Evolutionary conservation across 83 land plant genomes (phyloP), one percentile per base, ranked within the genome.

Genomic region (Diphasiastrum complanatum): DNA sequence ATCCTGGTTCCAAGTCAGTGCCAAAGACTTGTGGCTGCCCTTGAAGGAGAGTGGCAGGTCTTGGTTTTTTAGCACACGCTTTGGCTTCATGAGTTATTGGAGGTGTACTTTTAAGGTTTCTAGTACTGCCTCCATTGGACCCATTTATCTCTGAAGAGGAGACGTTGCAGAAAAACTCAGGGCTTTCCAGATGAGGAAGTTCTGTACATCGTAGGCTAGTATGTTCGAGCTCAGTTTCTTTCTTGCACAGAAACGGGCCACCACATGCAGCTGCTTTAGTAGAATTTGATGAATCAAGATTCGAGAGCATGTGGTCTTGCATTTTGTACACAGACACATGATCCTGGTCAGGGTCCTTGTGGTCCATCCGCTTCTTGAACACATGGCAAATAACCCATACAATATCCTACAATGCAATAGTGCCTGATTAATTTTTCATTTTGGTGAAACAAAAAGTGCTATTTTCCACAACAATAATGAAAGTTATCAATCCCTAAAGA

Each of bases 361-460:
- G 52, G 8, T 60, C 71, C 22, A 71, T 51, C 55, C 83, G 55
- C 60, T 83, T 83, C 70, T 83, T 83, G 75, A 83, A 83, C 51
- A 83, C 86, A 38, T 83, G 65, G 56, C 86, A 83, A 6, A 83
- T 83, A 27, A 83, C 86, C 86, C 86, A 83, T 70, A 82, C 86
- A 64, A 79, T 83, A 66, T 83, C 86, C 86, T 83, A 80, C 22
- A 54, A 58, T 47, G 31, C 11, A 53, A 14, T n/a, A 16, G 52
- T 10, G 8, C 5, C 27, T 4, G 30, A 33, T 31, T 19, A 2
- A 33, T 50, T 27, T 33, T 19, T 65, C 31, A 55, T n/a, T n/a
- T n/a, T n/a, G n/a, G n/a, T n/a, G 38, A 16, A 30, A 22, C 3
- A 5, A 5, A 25, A 34, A 3, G 12, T 5, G 36, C 22, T 26